A percentile compares a stretch with the other conserved stretches of the same genome.
Conservation (phyloP, 1,284 basidiomycete species). For the Trametes hirsuta region DNA sequence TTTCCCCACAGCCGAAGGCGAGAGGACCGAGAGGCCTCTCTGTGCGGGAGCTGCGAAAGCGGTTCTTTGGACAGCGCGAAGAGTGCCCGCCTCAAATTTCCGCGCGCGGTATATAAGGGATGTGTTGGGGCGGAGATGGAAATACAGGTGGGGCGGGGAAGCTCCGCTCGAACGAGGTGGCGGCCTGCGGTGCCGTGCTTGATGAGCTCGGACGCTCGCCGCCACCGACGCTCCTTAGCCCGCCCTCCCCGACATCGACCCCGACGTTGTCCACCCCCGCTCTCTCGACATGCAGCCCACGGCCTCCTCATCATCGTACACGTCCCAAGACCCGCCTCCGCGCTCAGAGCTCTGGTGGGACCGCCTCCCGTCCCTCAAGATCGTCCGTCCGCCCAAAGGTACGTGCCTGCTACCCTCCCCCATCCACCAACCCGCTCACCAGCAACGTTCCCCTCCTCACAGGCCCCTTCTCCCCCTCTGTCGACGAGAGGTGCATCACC, state of each 20-base stretch:
- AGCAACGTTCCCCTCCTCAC: background rate
- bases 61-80: constrained; percentile 73
- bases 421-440: background rate
- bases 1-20: constrained; percentile 79
- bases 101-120: background rate
- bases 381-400: constrained; percentile 33
- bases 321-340: constrained; percentile 14
- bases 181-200: background rate
- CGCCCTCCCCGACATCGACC: too few relatives aligned
- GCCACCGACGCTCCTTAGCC: background rate
- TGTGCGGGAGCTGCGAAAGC: constrained; percentile 82
- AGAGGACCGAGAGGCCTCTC: constrained; percentile 46
- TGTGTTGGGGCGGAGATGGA: background rate
- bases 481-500: constrained; percentile 76
- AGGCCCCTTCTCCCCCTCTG: constrained; percentile 60
- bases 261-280: background rate
- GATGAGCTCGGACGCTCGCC: background rate
- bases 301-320: constrained; percentile 10
- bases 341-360: constrained; percentile 28
- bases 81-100: constrained; percentile 9
- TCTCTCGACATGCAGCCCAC: constrained; percentile 9
- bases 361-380: constrained; percentile 33
- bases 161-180: constrained; percentile 9
- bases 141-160: background rate
- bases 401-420: background rate